These are phyloP conservation scores for Verticillium dahliae DNA, from an alignment of 2,329 filamentous ascomycete genomes.

Conservation along the genomic window DNA sequence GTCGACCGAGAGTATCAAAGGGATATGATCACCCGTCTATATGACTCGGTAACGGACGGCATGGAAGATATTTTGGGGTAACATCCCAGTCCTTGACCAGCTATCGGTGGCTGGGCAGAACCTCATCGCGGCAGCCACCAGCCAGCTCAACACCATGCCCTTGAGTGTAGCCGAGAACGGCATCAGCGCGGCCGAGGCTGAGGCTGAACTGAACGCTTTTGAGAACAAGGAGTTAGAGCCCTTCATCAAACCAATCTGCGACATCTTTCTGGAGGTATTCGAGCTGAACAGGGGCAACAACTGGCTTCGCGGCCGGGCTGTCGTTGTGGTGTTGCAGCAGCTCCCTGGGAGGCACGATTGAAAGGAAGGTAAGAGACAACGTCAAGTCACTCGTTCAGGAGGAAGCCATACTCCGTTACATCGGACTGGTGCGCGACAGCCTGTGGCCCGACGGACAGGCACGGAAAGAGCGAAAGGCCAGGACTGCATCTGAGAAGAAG, in stretches of 20 bases:
- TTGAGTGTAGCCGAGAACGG: slow-evolving; percentile 44
- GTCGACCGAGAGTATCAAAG: slow-evolving; percentile 60
- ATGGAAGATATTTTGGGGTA: slow-evolving; percentile 98
- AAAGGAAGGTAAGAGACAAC: slow-evolving; percentile 86
- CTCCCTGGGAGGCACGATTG: slow-evolving; percentile 88
- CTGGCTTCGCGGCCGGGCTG: slow-evolving; percentile 91
- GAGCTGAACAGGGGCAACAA: slow-evolving; percentile 93
- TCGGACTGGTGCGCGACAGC: slow-evolving; percentile 63
- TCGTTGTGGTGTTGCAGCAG: slow-evolving; percentile 94
- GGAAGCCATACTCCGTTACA: slow-evolving; percentile 69
- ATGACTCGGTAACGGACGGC: slow-evolving; percentile 93
- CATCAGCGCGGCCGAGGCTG: slow-evolving; percentile 64
- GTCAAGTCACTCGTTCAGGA: slow-evolving; percentile 70
- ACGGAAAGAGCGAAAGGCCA: slow-evolving; percentile 40
- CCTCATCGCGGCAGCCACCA: slow-evolving; percentile 70
- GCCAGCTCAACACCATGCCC: slow-evolving; percentile 51
- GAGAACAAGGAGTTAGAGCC: slow-evolving; percentile 85
- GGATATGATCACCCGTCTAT: slow-evolving; percentile 89
- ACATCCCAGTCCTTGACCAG: slow-evolving; percentile 91
- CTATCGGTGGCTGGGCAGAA: slow-evolving; percentile 89
- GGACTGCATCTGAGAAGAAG: slow-evolving; percentile 67
- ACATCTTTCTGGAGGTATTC: slow-evolving; percentile 93
- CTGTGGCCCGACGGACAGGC: slow-evolving; percentile 74
- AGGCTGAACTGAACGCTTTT: slow-evolving; percentile 89
- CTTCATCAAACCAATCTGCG: slow-evolving; percentile 97